Conservation (phyloP, 371 early-diverging fungal species). For the Saksenaea oblongispora region DNA sequence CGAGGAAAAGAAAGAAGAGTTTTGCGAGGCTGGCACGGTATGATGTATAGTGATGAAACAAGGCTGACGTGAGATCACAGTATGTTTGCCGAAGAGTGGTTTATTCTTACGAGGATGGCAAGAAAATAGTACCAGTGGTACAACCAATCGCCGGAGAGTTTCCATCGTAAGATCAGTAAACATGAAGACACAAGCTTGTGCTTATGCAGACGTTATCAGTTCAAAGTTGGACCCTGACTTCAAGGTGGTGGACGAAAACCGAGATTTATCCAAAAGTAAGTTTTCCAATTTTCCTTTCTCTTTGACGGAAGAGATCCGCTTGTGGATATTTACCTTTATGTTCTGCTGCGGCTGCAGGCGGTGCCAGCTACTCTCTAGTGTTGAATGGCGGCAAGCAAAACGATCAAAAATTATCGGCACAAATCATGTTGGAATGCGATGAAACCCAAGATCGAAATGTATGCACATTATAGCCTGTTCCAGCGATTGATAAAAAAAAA, state of each 20-base stretch:
- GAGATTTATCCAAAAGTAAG: conserved; percentile 21
- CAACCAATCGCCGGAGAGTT: conserved; percentile 19
- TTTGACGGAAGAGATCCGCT: not conserved
- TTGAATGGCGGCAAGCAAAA: conserved; percentile 19
- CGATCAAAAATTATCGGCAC: conserved; percentile 14
- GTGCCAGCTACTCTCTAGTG: conserved; percentile 11
- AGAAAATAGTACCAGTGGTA: conserved; percentile 1
- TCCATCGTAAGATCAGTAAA: not conserved
- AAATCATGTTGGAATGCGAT: conserved; percentile 24
- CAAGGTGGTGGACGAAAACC: conserved; percentile 6
- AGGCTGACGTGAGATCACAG: not conserved
- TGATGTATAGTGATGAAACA: not conserved
- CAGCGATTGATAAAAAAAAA: not conserved
- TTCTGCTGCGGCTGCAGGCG: conserved; percentile 6
- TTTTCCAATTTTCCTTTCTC: not conserved
- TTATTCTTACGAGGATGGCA: conserved; percentile 3
- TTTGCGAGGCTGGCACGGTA: conserved; percentile 20
- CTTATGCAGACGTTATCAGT: not conserved
- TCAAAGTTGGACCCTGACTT: conserved; percentile 16
- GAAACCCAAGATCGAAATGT: conserved; percentile 12
- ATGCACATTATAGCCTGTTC: not conserved
- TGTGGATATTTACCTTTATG: not conserved
- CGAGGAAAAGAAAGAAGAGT: conserved; percentile 9
- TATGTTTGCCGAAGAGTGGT: conserved; percentile 19
- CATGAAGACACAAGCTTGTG: not conserved